These are phyloP conservation scores for Eragrostis nindensis DNA, from an alignment of 176 grass and related monocot genomes.

Conservation along the genomic window DNA sequence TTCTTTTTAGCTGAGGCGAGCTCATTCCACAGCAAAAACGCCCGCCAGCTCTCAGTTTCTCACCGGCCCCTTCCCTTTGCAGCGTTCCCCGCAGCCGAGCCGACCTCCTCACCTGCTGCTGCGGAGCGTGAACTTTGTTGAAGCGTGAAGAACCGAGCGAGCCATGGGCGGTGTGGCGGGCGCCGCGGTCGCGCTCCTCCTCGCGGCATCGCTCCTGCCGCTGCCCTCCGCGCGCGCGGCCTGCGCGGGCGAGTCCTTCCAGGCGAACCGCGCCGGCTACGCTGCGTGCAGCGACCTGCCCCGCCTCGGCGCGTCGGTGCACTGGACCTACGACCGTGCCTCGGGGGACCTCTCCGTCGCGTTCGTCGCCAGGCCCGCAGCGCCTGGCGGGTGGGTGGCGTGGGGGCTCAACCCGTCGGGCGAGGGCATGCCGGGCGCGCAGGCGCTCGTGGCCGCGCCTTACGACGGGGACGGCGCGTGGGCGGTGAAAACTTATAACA, in stretches of 20 bases:
- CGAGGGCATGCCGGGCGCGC: constrained; percentile 52
- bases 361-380: constrained; percentile 56
- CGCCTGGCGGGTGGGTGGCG: constrained; percentile 64
- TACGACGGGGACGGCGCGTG: not conserved
- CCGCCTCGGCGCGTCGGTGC: constrained; percentile 57
- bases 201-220: not conserved
- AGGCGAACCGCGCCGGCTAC: constrained; percentile 45
- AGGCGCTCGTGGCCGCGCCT: constrained; percentile 61
- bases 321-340: constrained; percentile 62
- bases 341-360: constrained; percentile 54
- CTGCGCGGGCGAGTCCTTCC: constrained; percentile 51
- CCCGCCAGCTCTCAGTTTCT: no score
- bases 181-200: constrained; percentile 22
- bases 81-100: not conserved
- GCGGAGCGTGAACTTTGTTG: not conserved
- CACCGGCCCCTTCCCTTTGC: no score
- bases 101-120: not conserved
- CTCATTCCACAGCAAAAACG: no score
- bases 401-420: constrained; percentile 71
- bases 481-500: constrained; percentile 59
- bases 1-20: not conserved
- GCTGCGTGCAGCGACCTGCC: constrained; percentile 62
- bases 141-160: not conserved
- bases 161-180: not conserved
- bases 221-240: not conserved